Percentiles rank a stretch among this genome's conserved stretches.
Conservation (phyloP, 495 filamentous ascomycete species). For the Penicillium bovifimosum region DNA sequence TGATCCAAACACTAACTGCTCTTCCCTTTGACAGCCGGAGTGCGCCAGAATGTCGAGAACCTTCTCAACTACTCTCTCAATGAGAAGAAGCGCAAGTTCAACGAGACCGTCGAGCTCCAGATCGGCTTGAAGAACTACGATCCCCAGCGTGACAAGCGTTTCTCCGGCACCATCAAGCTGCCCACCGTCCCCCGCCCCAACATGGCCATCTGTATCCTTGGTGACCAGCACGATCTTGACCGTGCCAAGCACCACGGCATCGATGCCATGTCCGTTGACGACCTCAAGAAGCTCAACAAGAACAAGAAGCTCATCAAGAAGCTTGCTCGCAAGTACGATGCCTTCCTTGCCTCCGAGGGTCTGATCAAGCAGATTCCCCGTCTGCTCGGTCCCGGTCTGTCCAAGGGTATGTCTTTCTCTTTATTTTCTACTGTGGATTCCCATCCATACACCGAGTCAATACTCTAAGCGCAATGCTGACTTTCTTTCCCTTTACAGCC, state of each 20-base stretch:
- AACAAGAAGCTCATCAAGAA: slow-evolving; percentile 99
- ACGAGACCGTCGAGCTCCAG: slow-evolving; percentile 87
- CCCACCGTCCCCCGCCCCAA: slow-evolving; percentile 83
- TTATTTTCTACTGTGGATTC: not conserved
- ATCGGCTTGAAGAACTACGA: slow-evolving; percentile 99
- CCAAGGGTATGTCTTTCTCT: slow-evolving; percentile 65
- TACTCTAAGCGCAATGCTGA: slow-evolving; percentile 8
- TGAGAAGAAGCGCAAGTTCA: slow-evolving; percentile 99
- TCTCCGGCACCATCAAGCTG: slow-evolving; percentile 96
- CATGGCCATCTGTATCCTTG: slow-evolving; percentile 95
- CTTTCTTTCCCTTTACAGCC: slow-evolving; percentile 46
- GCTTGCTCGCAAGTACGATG: slow-evolving; percentile 99
- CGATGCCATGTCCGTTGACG: slow-evolving; percentile 95
- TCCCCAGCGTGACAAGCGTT: slow-evolving; percentile 99
- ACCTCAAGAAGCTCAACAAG: slow-evolving; percentile 99
- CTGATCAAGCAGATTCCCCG: slow-evolving; percentile 99
- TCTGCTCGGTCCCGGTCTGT: slow-evolving; percentile 97
- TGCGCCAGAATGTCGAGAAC: slow-evolving; percentile 86
- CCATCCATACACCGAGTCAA: not conserved
- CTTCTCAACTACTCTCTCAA: slow-evolving; percentile 91
- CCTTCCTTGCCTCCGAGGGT: slow-evolving; percentile 91
- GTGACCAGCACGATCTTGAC: slow-evolving; percentile 99
- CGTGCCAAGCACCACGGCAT: slow-evolving; percentile 96
- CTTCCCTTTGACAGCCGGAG: slow-evolving; percentile 65
- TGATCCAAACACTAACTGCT: slow-evolving; percentile 20